Evolutionary conservation across 495 filamentous ascomycete genomes (phyloP), one percentile per base, ranked within the genome.

Genomic region (Xylaria palmicola): DNA sequence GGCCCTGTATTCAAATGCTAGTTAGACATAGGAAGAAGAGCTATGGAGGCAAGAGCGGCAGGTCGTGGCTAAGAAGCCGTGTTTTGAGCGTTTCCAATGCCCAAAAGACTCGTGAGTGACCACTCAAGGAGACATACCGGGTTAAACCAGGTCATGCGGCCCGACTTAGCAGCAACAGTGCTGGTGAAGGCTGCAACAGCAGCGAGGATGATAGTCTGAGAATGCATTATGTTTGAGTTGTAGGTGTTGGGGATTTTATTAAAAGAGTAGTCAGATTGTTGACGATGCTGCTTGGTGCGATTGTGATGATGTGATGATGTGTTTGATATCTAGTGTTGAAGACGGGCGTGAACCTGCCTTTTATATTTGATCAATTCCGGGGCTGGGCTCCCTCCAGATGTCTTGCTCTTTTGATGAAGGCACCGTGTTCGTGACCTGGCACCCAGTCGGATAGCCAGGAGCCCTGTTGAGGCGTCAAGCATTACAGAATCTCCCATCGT

Each of bases 81-180:
- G n/a, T n/a, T n/a, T n/a, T n/a, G n/a, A n/a, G n/a, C n/a, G n/a
- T n/a, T n/a, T n/a, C n/a, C n/a, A n/a, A n/a, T n/a, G n/a, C n/a
- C n/a, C n/a, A n/a, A 27, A 47, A n/a, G 10, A n/a, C 12, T 45
- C 10, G 4, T 47, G 5, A 15, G 15, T 6, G 55, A 15, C 1
- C n/a, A n/a, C n/a, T n/a, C n/a, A n/a, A n/a, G n/a, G 41, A 19
- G 6, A 52, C 57, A 52, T 44, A 60, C 57, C 12, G 57, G 57
- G 15, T 50, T 15, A 37, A 43, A 60, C 1, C 4, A 52, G 39
- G 57, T 60, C 47, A 60, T 52, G n/a, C 52, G 47, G 6, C 57
- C 56, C 4, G 34, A 30, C 2, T 0, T 36, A 13, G 57, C 57
- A 12, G 39, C 27, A 36, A 44, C 57, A 8, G 30, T 19, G 27